Percentiles rank a stretch among this genome's conserved stretches.
phyloP scores from a whole-genome alignment of 805 yeast species.

The Metschnikowia rubicola region DNA sequence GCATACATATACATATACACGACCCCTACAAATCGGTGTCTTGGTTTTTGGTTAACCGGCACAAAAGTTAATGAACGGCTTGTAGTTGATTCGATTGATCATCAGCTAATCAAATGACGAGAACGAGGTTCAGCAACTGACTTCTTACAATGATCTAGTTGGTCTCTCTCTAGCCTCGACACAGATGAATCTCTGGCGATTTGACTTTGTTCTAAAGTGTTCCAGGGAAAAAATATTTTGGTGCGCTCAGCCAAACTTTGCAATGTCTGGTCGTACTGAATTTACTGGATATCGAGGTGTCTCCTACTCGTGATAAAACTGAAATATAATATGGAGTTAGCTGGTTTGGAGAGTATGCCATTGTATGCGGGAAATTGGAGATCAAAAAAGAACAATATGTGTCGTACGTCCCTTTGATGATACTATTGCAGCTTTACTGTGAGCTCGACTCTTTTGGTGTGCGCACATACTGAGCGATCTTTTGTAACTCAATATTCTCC shows the following conservation, averaged over 20 bases:
- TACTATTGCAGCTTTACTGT: neutral
- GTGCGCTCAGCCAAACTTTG: no score
- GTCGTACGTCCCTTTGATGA: neutral
- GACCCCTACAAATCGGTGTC: constrained; percentile 3
- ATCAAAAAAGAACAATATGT: no score
- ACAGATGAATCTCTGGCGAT: neutral
- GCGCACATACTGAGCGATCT: neutral
- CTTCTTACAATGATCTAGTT: neutral
- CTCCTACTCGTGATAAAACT: neutral
- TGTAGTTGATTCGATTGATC: neutral
- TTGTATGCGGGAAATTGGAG: no score
- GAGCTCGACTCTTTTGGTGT: neutral
- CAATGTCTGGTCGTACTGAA: neutral
- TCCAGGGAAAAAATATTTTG: no score
- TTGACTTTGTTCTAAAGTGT: neutral
- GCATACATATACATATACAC: constrained; percentile 3
- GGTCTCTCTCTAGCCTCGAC: neutral
- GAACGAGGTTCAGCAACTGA: no score
- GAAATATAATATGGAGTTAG: no score
- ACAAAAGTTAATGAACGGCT: no score
- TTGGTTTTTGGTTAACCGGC: neutral
- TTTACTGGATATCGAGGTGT: no score
- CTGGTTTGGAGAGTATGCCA: no score
- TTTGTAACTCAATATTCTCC: neutral
- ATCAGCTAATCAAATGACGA: no score